Evolutionary conservation across 1,284 basidiomycete genomes (phyloP), one percentile per base, ranked within the genome.

Genomic region (Coniophora puteana): DNA sequence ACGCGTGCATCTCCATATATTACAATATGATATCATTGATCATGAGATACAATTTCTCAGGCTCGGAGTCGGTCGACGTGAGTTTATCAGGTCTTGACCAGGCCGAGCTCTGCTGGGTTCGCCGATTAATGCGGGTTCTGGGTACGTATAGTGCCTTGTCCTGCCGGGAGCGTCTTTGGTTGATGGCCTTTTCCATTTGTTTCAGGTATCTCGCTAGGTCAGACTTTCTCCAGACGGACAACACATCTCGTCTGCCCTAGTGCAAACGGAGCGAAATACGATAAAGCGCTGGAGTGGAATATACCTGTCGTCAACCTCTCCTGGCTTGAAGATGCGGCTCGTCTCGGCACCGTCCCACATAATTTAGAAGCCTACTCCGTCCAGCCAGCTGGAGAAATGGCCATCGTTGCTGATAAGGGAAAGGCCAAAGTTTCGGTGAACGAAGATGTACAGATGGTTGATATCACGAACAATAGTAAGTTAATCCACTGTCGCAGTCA

Each of bases 201-300:
- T 22, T 26, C 41, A 83, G 84, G 83, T 5, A 71, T 81, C 26
- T 69, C 54, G 3, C 65, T 79, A 5, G 70, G 76, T 5, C 65
- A 71, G 0, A 69, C 65, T 11, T 87, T 89, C 54, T 81, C 78
- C 4, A 68, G 71, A 12, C 68, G 67, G 5, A 72, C 79, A 1
- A 89, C 87, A 0, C 83, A 89, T 50, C 68, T 90, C 2, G 62
- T 90, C 4, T 90, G 88, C 57, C 83, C 85, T 0, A 72, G 78
- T 5, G 74, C 71, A 1, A 65, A 55, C 0, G 89, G 89, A 10
- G 62, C 69, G 12, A 91, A 91, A 54, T 85, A 74, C 38, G 72
- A 78, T n/a, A 87, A 82, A 54, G 88, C 88, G 3, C 50, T 58
- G 30, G 76, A 86, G 51, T 89, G 89, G 87, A 66, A 66, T 4